phyloP scores from a whole-genome alignment of 2,329 filamentous ascomycete species.

The Raffaelea arxii region DNA sequence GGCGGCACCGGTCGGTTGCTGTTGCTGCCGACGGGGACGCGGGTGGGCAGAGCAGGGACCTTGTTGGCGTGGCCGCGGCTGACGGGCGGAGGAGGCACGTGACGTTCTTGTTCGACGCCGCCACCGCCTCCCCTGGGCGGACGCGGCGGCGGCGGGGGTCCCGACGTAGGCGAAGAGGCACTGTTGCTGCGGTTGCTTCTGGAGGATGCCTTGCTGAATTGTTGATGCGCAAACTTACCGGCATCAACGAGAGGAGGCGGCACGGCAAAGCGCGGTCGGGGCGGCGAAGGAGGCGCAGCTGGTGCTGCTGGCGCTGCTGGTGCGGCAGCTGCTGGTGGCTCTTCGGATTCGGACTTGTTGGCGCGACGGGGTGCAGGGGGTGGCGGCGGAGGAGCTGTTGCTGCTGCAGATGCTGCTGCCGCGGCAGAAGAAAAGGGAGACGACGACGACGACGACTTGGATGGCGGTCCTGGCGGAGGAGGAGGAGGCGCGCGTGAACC shows the following conservation, averaged over 20 bases:
- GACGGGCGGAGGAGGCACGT: constrained; percentile 64
- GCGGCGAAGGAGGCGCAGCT: constrained; percentile 62
- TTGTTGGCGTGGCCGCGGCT: constrained; percentile 46
- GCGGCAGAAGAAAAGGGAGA: constrained; percentile 20
- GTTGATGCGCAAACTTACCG: constrained; percentile 66
- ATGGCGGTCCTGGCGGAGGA: constrained; percentile 21
- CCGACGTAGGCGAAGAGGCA: constrained; percentile 36
- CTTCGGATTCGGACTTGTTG: constrained; percentile 33
- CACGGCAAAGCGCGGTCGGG: constrained; percentile 65
- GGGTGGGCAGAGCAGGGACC: constrained; percentile 48
- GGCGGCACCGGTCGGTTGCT: constrained; percentile 43
- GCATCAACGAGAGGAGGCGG: constrained; percentile 85
- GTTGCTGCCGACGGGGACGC: constrained; percentile 27
- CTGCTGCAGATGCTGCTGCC: constrained; percentile 28
- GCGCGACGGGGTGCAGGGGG: constrained; percentile 52
- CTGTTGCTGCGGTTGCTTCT: constrained; percentile 13
- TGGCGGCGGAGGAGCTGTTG: constrained; percentile 40
- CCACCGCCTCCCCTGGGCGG: constrained; percentile 64
- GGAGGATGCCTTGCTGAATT: constrained; percentile 30
- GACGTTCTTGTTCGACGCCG: constrained; percentile 47
- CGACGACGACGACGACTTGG: constrained; percentile 4
- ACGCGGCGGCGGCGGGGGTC: constrained; percentile 57
- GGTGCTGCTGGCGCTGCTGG: constrained; percentile 37
- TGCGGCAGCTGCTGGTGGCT: constrained; percentile 17
- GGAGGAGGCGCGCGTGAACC: constrained; percentile 27